phyloP scores from a whole-genome alignment of 2,329 filamentous ascomycete species.

The Rutstroemia sp. region DNA sequence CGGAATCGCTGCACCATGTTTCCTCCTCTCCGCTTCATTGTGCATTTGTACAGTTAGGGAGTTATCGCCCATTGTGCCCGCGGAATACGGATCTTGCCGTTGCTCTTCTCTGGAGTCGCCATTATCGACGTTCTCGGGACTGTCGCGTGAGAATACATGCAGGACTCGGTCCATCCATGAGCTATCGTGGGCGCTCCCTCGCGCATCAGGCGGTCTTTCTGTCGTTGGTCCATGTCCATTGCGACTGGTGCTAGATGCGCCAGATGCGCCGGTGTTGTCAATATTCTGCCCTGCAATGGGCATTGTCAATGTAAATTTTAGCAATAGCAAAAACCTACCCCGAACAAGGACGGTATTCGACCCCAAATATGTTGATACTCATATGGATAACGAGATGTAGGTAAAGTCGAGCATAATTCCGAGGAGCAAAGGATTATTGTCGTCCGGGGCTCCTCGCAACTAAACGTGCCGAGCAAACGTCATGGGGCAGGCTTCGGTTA shows the following conservation, averaged over 20 bases:
- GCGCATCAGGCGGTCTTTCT: background rate
- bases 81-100: background rate
- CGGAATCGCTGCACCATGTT: conserved; percentile 27
- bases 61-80: conserved; percentile 10
- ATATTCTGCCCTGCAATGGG: conserved; percentile 3
- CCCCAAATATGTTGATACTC: background rate
- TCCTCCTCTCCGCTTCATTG: conserved; percentile 21
- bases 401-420: background rate
- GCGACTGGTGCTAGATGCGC: background rate
- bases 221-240: background rate
- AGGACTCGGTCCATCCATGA: background rate
- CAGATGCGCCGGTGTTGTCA: background rate
- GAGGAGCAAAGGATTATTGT: background rate
- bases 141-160: background rate
- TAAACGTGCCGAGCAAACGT: background rate
- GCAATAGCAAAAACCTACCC: conserved; percentile 1
- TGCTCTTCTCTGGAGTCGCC: background rate
- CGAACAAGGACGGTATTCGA: background rate
- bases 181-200: background rate
- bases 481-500: background rate
- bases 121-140: background rate
- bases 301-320: conserved; percentile 1
- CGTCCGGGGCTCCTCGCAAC: background rate
- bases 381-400: background rate
- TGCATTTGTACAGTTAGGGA: conserved; percentile 22